Conservation (phyloP, 2,329 filamentous ascomycete genomes). For the Fusarium musae region DNA sequence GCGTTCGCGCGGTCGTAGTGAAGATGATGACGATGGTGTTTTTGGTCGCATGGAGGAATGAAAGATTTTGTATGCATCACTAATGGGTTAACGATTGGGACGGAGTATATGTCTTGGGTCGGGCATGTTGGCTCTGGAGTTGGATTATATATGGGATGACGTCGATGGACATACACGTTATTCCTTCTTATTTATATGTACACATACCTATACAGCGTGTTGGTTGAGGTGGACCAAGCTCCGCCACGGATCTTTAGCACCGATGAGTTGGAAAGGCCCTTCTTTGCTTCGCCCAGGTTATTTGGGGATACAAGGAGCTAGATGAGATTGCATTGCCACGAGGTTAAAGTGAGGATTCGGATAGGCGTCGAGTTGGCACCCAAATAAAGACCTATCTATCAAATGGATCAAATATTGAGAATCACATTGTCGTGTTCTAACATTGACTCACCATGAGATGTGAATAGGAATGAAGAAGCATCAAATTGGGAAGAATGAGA, state of each 20-base stretch:
- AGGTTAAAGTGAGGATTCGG: constrained; percentile 77
- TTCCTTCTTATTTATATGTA: constrained; percentile 59
- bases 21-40: constrained; percentile 94
- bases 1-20: constrained; percentile 72
- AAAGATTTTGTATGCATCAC: constrained; percentile 57
- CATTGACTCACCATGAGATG: constrained; percentile 9
- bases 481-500: neutral
- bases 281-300: constrained; percentile 40
- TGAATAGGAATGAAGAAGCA: neutral
- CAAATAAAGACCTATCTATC: constrained; percentile 51
- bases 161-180: constrained; percentile 49
- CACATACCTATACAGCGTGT: constrained; percentile 53
- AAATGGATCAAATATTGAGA: constrained; percentile 46
- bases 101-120: constrained; percentile 45
- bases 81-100: constrained; percentile 42
- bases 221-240: constrained; percentile 67
- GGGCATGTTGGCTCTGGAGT: constrained; percentile 48
- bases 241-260: constrained; percentile 73
- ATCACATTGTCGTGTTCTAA: constrained; percentile 13
- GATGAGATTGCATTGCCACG: constrained; percentile 64
- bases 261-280: constrained; percentile 69
- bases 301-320: constrained; percentile 26
- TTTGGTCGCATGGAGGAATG: constrained; percentile 97
- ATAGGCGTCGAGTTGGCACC: constrained; percentile 71
- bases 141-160: constrained; percentile 47